Conservation (phyloP, 306 rosid species). For the Glycyrrhiza uralensis region DNA sequence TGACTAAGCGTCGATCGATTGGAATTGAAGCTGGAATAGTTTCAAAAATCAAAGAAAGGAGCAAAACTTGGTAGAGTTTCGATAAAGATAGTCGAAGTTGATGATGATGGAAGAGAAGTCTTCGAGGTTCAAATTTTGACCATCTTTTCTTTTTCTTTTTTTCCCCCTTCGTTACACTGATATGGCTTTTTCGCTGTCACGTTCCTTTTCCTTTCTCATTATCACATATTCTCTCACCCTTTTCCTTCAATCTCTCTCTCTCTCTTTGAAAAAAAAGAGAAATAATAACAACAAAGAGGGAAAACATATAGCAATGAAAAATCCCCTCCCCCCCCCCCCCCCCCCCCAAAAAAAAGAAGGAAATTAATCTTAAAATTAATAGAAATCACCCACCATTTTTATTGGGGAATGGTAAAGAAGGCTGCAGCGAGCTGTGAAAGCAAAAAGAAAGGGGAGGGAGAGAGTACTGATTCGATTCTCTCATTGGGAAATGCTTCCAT, state of each 20-base stretch:
- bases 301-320: slow-evolving; percentile 19
- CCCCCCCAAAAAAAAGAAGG: neutral
- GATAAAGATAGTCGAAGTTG: slow-evolving; percentile 96
- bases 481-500: slow-evolving; percentile 94
- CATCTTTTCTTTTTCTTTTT: slow-evolving; percentile 69
- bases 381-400: slow-evolving; percentile 50
- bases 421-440: slow-evolving; percentile 89
- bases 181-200: slow-evolving; percentile 71
- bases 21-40: slow-evolving; percentile 43
- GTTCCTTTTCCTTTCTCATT: slow-evolving; percentile 51
- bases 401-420: slow-evolving; percentile 98
- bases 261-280: neutral
- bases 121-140: slow-evolving; percentile 95
- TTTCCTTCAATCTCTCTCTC: slow-evolving; percentile 26
- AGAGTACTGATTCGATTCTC: slow-evolving; percentile 94
- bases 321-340: too few species aligned
- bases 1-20: slow-evolving; percentile 34
- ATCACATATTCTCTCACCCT: slow-evolving; percentile 31
- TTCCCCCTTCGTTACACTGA: slow-evolving; percentile 41
- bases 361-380: neutral
- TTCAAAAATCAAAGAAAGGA: slow-evolving; percentile 55
- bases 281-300: neutral
- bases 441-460: slow-evolving; percentile 60
- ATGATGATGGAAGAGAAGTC: slow-evolving; percentile 83
- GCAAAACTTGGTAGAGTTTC: slow-evolving; percentile 70